A percentile compares a stretch with the other conserved stretches of the same genome.
phyloP scores from a whole-genome alignment of 106 monocot species.

The Gastrodia elata region DNA sequence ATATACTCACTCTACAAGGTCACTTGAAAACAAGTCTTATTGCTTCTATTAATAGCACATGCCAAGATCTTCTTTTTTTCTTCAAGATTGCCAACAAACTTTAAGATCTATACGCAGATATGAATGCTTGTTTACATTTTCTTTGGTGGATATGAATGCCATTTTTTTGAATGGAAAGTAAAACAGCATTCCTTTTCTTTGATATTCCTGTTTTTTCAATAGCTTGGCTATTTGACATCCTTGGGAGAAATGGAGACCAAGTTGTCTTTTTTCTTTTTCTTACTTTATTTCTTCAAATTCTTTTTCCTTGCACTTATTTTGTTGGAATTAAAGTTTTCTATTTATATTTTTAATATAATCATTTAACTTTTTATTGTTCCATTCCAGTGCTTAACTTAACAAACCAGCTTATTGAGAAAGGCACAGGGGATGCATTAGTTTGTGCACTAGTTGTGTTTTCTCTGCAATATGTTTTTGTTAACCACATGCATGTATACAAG shows the following conservation, averaged over 20 bases:
- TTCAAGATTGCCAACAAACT: neutral
- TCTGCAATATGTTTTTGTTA: conserved; percentile 77
- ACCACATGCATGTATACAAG: conserved; percentile 74
- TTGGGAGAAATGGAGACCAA: neutral
- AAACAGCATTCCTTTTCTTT: neutral
- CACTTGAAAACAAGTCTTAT: too few relatives aligned
- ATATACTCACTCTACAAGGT: too few relatives aligned
- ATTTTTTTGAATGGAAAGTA: neutral
- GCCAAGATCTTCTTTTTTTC: neutral
- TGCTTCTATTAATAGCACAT: neutral
- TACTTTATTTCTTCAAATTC: neutral
- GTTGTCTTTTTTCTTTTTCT: neutral
- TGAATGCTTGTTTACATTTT: neutral
- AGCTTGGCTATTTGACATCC: neutral
- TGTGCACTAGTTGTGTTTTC: conserved; percentile 59
- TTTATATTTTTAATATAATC: too few relatives aligned
- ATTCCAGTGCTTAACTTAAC: conserved; percentile 78
- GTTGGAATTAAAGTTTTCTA: neutral
- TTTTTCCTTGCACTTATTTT: neutral
- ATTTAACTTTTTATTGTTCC: neutral
- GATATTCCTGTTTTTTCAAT: neutral
- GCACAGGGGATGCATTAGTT: conserved; percentile 39
- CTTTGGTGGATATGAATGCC: neutral
- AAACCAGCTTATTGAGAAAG: conserved; percentile 51
- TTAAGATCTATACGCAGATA: neutral